phyloP scores from a whole-genome alignment of 164 flowering plant species.

The Vitis amurensis region DNA sequence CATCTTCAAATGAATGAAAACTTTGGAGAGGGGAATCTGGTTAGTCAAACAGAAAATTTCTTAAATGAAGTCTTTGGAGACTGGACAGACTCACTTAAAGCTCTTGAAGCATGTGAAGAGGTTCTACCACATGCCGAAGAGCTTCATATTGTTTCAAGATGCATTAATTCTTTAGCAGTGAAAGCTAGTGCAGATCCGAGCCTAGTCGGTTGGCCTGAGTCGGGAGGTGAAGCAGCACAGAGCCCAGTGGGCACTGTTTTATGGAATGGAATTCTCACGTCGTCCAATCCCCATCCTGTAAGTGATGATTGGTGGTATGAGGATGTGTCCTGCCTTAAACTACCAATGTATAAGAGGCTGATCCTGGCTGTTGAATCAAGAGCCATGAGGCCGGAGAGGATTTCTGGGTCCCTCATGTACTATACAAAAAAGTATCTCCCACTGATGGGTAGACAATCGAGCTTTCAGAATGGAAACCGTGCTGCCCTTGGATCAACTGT shows the following conservation, averaged over 20 bases:
- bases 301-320: conserved; percentile 75
- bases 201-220: conserved; percentile 52
- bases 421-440: conserved; percentile 62
- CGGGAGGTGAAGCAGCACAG: conserved; percentile 17
- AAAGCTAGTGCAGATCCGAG: conserved; percentile 70
- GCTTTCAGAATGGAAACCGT: conserved; percentile 24
- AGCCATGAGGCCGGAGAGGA: conserved; percentile 57
- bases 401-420: conserved; percentile 56
- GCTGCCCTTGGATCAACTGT: conserved; percentile 22
- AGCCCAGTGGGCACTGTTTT: conserved; percentile 29
- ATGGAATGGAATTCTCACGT: conserved; percentile 66
- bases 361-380: conserved; percentile 46
- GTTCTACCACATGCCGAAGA: conserved; percentile 66
- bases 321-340: conserved; percentile 57
- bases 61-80: conserved; percentile 51
- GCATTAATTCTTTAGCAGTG: conserved; percentile 69
- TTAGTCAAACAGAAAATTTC: conserved; percentile 53
- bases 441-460: conserved; percentile 45
- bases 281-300: conserved; percentile 25
- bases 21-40: conserved; percentile 65
- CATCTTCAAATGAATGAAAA: conserved; percentile 71
- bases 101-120: conserved; percentile 70
- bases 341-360: conserved; percentile 52
- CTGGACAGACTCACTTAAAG: conserved; percentile 65
- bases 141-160: conserved; percentile 62